These are phyloP conservation scores for Entoloma clypeatum DNA, from an alignment of 1,284 basidiomycete species.

Conservation along the genomic window DNA sequence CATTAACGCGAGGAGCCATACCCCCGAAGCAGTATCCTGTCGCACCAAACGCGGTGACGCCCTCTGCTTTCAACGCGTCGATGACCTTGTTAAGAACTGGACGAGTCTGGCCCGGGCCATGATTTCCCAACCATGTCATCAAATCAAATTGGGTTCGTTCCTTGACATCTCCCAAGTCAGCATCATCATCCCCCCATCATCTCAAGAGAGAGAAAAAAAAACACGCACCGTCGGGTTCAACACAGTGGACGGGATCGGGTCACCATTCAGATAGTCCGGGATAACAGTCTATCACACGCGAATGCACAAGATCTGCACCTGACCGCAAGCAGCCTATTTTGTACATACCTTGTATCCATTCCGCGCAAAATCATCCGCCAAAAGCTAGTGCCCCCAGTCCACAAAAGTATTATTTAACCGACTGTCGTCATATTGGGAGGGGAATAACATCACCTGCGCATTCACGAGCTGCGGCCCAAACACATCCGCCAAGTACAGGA, in stretches of 20 bases:
- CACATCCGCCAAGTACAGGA: slow-evolving; percentile 59
- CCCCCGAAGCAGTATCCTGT: slow-evolving; percentile 74
- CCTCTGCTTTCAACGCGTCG: slow-evolving; percentile 50
- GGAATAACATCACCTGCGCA: slow-evolving; percentile 33
- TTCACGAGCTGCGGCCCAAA: slow-evolving; percentile 63
- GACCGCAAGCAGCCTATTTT: background rate
- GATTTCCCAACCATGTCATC: slow-evolving; percentile 45
- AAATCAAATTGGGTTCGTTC: slow-evolving; percentile 38
- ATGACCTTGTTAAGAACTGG: slow-evolving; percentile 56
- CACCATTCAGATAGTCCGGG: slow-evolving; percentile 60
- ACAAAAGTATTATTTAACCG: background rate
- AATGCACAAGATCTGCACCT: no score
- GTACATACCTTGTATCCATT: slow-evolving; percentile 61
- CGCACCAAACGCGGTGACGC: slow-evolving; percentile 55
- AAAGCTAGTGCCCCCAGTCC: slow-evolving; percentile 37
- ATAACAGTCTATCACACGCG: slow-evolving; percentile 40
- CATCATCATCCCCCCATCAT: slow-evolving; percentile 7
- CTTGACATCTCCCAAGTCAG: background rate
- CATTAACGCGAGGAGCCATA: no score
- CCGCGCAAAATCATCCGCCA: slow-evolving; percentile 69
- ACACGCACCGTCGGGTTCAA: slow-evolving; percentile 36
- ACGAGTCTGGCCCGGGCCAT: slow-evolving; percentile 45
- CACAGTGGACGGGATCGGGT: slow-evolving; percentile 43
- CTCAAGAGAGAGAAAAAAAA: slow-evolving; percentile 15
- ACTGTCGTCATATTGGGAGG: background rate